A percentile compares a stretch with the other conserved stretches of the same genome.
Conservation (phyloP, 306 rosid species). For the Biancaea sappan region DNA sequence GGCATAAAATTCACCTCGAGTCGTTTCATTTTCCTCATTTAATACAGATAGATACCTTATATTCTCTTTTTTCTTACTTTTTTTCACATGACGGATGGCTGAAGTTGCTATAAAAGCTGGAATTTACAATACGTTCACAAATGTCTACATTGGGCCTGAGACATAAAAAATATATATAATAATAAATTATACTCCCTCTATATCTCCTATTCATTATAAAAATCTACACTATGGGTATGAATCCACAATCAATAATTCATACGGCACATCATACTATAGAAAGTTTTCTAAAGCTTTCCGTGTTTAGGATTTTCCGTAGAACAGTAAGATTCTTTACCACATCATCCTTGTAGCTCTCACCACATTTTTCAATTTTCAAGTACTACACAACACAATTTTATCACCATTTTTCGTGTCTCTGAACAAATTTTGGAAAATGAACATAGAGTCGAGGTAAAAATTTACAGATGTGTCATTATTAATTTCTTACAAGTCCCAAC, state of each 20-base stretch:
- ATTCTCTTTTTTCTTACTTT: not conserved
- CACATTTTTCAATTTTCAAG: not conserved
- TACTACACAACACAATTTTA: not conserved
- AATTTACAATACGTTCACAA: not conserved
- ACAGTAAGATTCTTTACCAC: not conserved
- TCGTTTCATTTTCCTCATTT: slow-evolving; percentile 16
- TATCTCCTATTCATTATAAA: too few species aligned
- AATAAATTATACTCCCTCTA: too few species aligned
- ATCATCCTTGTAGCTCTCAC: not conserved
- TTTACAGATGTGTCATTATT: slow-evolving; percentile 9
- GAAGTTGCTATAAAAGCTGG: not conserved
- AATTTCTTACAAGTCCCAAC: too few species aligned
- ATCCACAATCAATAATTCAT: not conserved
- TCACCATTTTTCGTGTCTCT: not conserved
- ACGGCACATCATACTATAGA: not conserved
- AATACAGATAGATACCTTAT: not conserved
- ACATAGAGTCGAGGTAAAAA: not conserved
- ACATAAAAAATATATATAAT: too few species aligned
- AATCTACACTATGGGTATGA: not conserved
- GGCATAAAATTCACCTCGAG: not conserved
- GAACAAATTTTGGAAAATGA: too few species aligned
- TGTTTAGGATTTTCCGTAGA: not conserved
- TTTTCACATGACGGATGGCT: not conserved
- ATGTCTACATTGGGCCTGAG: not conserved
- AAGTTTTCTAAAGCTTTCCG: too few species aligned